Base-by-base conservation (phyloP, 805 yeast species). In the Jamesozyma jinghongensis region DNA sequence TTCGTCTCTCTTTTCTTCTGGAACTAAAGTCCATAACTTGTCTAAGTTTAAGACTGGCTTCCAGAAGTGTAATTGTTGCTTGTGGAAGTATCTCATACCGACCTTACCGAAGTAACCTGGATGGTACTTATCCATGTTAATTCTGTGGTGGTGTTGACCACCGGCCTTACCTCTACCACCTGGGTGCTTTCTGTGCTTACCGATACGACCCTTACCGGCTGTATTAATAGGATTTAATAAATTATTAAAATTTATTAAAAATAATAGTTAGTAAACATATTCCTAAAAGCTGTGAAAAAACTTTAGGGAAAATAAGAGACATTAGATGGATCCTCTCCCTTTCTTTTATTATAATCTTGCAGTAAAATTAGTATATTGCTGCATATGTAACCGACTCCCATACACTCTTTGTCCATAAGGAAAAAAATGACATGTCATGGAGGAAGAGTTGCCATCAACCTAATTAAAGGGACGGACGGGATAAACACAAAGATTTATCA, bases 141-240 rank as follows among this genome's bases (percentile, higher is more conserved):
- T 88, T 81, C 99, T 86, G 96, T 92, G 98, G 77, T 92, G 99
- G 75, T 90, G 97, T 77, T 79, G 90, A 86, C 99, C 99, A 90
- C 99, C 99, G 71, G 99, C 99, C 88, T 76, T 90, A 92, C 99
- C 99, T 77, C 97, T 88, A 78, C 98, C 98, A 92, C 98, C 98
- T 59, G 98, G 97, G 67, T 85, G 92, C 95, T 92, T 92, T 87
- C 98, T 88, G 94, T 92, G 98, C 84, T 92, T 92, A 76, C 99
- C 99, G 74, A 92, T 76, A 81, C 99, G 94, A 85, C 98, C 98
- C 74, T 90, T 81, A 85, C 98, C 98, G 94, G 97, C 97, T 84
- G 65, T 61, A 40, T 41, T 46, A 39, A 37, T 26, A 45, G 36
- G 42, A 34, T 28, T 18, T 37, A 25, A 32, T 28, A 19, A 41